These are phyloP conservation scores for Hypoxylon sp. DNA, from an alignment of 2,329 filamentous ascomycete genomes.

Conservation along the genomic window DNA sequence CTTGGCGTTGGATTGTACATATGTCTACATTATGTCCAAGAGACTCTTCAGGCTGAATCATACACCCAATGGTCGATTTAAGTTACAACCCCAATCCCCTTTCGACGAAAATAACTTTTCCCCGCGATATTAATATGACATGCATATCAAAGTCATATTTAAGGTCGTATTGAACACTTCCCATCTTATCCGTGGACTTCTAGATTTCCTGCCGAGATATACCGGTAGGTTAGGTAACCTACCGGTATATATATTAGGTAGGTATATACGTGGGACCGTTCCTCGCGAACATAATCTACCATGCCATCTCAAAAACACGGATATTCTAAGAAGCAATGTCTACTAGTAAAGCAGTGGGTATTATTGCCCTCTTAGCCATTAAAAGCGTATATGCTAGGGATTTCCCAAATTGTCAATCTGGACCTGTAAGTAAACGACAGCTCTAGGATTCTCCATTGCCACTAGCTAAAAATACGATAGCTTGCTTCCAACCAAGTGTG, in stretches of 20 bases:
- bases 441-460: background rate
- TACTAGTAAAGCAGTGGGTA: constrained; percentile 4
- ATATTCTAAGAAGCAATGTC: constrained; percentile 21
- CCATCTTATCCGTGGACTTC: constrained; percentile 42
- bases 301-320: background rate
- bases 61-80: background rate
- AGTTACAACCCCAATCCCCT: constrained; percentile 11
- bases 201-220: constrained; percentile 25
- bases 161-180: constrained; percentile 28
- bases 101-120: constrained; percentile 26
- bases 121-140: constrained; percentile 35
- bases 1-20: background rate
- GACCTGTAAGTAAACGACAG: constrained; percentile 42
- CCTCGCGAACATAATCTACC: background rate
- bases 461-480: constrained; percentile 32
- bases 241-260: constrained; percentile 40
- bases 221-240: constrained; percentile 2
- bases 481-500: constrained; percentile 53
- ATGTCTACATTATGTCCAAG: constrained; percentile 1
- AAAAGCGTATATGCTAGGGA: constrained; percentile 45
- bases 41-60: constrained; percentile 36
- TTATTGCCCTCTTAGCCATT: constrained; percentile 35
- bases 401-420: constrained; percentile 52
- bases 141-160: constrained; percentile 27
- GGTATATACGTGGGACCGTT: constrained; percentile 12